Percentiles rank a stretch among this genome's conserved stretches.
phyloP scores from a whole-genome alignment of 805 yeast species.

The Candida maltosa region DNA sequence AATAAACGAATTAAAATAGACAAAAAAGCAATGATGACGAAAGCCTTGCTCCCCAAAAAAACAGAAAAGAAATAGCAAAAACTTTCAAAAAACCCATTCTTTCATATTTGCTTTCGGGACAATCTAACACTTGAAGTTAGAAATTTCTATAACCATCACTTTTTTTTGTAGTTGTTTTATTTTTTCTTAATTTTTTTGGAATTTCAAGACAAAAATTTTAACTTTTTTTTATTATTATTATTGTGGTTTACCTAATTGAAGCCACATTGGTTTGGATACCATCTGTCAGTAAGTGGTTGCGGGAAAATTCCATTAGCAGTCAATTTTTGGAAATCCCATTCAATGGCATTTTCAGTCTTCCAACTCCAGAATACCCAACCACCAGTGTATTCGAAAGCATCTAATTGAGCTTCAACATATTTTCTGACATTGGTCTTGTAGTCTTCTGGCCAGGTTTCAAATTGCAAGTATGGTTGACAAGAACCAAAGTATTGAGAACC shows the following conservation, averaged over 20 bases:
- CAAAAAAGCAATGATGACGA: no score
- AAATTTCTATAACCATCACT: no score
- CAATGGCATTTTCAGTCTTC: constrained; percentile 79
- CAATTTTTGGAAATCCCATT: constrained; percentile 80
- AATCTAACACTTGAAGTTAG: no score
- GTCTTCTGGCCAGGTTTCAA: constrained; percentile 54
- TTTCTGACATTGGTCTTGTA: constrained; percentile 58
- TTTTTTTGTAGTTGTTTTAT: no score
- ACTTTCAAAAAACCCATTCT: no score
- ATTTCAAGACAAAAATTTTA: no score
- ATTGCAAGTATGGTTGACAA: constrained; percentile 43
- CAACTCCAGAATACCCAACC: constrained; percentile 97
- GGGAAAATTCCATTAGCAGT: constrained; percentile 67
- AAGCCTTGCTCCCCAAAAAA: no score
- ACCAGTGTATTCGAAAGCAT: constrained; percentile 63
- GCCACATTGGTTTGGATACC: constrained; percentile 67
- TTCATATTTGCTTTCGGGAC: no score
- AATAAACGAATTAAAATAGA: no score
- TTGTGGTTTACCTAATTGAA: constrained; percentile 11
- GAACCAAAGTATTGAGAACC: constrained; percentile 49
- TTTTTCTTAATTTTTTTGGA: no score
- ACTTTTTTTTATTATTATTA: no score
- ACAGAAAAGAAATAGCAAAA: no score
- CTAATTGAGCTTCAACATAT: constrained; percentile 87
- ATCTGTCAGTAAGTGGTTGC: constrained; percentile 68